phyloP scores from a whole-genome alignment of 371 early-diverging fungal genomes.

The Actinomortierella wolfii region DNA sequence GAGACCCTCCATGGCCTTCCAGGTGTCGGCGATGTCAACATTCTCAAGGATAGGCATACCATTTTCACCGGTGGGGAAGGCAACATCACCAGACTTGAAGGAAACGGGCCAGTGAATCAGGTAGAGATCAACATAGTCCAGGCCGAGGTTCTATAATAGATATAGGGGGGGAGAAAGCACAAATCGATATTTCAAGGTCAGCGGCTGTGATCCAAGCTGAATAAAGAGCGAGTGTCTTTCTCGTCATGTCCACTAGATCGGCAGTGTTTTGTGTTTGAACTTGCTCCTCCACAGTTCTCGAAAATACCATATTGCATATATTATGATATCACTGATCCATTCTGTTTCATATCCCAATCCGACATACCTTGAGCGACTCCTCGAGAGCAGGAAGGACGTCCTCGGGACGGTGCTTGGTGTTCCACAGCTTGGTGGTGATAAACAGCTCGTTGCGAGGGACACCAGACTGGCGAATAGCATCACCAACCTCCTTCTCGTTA shows the following conservation, averaged over 20 bases:
- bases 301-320: too few species aligned
- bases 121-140: conserved; percentile 90
- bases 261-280: too few species aligned
- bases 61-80: conserved; percentile 27
- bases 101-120: conserved; percentile 66
- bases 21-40: conserved; percentile 60
- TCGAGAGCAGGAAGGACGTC: conserved; percentile 67
- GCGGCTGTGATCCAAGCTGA: too few species aligned
- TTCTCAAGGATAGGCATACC: conserved; percentile 49
- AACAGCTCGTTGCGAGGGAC: conserved; percentile 78
- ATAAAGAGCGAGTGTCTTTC: too few species aligned
- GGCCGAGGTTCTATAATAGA: conserved; percentile 67
- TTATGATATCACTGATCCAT: too few species aligned
- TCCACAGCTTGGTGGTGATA: conserved; percentile 93
- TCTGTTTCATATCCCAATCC: too few species aligned
- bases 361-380: conserved; percentile 63
- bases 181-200: too few species aligned
- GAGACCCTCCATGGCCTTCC: conserved; percentile 78
- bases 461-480: conserved; percentile 61
- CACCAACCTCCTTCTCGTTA: conserved; percentile 89
- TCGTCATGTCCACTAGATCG: too few species aligned
- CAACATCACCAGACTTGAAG: conserved; percentile 31
- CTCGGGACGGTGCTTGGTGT: conserved; percentile 74
- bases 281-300: too few species aligned
- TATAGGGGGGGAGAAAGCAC: too few species aligned